Evolutionary conservation across 306 rosid species (phyloP), one percentile per base, ranked within the genome.

Genomic region (Gynostemma pentaphyllum): DNA sequence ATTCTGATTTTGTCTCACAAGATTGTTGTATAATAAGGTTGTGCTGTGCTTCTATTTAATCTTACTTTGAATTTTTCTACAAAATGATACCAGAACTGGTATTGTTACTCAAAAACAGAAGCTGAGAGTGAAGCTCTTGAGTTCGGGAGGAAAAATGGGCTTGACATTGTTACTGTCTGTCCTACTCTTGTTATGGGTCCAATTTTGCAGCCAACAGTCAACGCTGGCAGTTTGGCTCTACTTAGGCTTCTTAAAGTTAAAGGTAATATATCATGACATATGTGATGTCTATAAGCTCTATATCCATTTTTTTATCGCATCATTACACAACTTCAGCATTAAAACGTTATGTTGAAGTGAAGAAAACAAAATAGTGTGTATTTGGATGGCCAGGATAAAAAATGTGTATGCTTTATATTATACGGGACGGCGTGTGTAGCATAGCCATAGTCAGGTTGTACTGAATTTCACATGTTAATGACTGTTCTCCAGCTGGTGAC

Each of bases 61-160:
- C 22, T 30, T 32, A 57, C 36, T 57, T 45, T 32, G 32, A 6
- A 4, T 57, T 36, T 5, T 19, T 57, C 19, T 15, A 34, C 7
- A 39, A 60, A 22, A 37, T 60, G 21, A 48, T 23, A 12, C 46
- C 83, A 91, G 95, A 80, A 83, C 70, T 91, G 96, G 96, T 91
- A 91, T 57, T 77, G 51, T 44, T 80, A 69, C 46, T 72, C 96
- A 30, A 90, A 90, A 82, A 87, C 91, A 28, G 76, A 76, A 74
- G 95, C 97, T 45, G 96, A 90, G 68, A 68, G 70, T 68, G 83
- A 80, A 68, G 91, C 89, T 11, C 18, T 70, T 37, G 80, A 81
- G 52, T 87, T 83, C 67, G 88, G 80, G 2, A 75, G 50, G 53
- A 72, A 42, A 69, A 77, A 62, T 2, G 89, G 95, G 32, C 82